Percentiles rank a stretch among this genome's conserved stretches.
These are phyloP conservation scores for Pulicaria dysenterica DNA, from an alignment of 129 eudicot genomes.

Conservation along the genomic window DNA sequence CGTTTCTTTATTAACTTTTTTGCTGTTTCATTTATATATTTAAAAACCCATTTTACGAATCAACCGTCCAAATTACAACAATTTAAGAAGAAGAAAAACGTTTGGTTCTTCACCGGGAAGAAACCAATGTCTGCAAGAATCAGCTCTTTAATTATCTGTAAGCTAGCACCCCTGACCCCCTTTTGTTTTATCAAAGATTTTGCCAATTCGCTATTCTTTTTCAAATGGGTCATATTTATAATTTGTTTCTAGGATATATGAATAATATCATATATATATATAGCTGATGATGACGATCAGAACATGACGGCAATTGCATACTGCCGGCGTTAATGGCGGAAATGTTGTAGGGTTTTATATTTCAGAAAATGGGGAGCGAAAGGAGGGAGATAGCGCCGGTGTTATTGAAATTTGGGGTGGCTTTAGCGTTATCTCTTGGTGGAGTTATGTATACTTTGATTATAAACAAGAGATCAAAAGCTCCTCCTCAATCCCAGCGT, in stretches of 20 bases:
- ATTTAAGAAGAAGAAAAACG: background rate
- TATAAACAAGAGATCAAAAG: slow-evolving; percentile 45
- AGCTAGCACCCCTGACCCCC: background rate
- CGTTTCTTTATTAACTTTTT: slow-evolving; percentile 16
- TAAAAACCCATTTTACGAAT: too few relatives aligned
- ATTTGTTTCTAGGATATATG: slow-evolving; percentile 1
- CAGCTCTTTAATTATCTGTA: slow-evolving; percentile 12
- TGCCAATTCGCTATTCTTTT: slow-evolving; percentile 1
- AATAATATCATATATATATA: too few relatives aligned
- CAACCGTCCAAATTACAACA: slow-evolving; percentile 9
- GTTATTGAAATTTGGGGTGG: slow-evolving; percentile 71
- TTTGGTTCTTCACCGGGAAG: slow-evolving; percentile 6
- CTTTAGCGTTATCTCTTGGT: slow-evolving; percentile 70
- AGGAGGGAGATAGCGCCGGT: slow-evolving; percentile 56
- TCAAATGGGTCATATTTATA: slow-evolving; percentile 25
- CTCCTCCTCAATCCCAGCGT: slow-evolving; percentile 38
- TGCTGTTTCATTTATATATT: slow-evolving; percentile 28
- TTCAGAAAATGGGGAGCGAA: slow-evolving; percentile 39
- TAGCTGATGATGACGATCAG: slow-evolving; percentile 26
- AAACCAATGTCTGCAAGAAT: slow-evolving; percentile 16
- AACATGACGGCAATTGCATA: slow-evolving; percentile 15
- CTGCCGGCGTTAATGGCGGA: slow-evolving; percentile 18
- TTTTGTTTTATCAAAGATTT: slow-evolving; percentile 27
- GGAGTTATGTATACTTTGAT: slow-evolving; percentile 58
- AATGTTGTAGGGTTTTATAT: background rate